Conservation (phyloP, 2,329 filamentous ascomycete genomes). For the Aspergillus pseudoterreus region DNA sequence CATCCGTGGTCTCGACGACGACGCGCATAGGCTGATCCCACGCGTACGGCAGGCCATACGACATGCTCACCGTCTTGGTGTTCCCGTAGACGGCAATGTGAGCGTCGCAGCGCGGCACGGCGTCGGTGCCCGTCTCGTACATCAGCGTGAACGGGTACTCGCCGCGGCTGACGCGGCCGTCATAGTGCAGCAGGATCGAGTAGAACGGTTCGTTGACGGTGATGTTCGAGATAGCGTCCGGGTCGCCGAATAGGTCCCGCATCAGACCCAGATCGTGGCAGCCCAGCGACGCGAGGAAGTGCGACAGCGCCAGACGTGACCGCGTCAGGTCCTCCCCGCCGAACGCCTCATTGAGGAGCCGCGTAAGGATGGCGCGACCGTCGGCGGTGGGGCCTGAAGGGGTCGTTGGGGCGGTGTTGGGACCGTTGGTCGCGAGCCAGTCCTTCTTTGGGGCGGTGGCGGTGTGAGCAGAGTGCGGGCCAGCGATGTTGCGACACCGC, state of each 20-base stretch:
- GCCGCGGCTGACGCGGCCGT: slow-evolving; percentile 10
- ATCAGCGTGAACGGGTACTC: slow-evolving; percentile 47
- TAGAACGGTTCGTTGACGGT: slow-evolving; percentile 43
- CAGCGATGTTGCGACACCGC: slow-evolving; percentile 50
- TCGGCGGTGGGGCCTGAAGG: not conserved
- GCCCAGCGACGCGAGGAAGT: slow-evolving; percentile 48
- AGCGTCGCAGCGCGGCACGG: slow-evolving; percentile 44
- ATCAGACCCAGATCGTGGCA: slow-evolving; percentile 54
- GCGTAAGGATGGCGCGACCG: not conserved
- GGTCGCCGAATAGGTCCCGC: slow-evolving; percentile 52
- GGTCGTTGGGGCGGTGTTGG: not conserved
- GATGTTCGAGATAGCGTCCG: slow-evolving; percentile 44
- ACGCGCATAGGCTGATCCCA: slow-evolving; percentile 53
- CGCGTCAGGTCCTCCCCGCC: slow-evolving; percentile 24
- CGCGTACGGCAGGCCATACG: slow-evolving; percentile 58
- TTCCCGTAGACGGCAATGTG: slow-evolving; percentile 47
- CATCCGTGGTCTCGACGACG: slow-evolving; percentile 30
- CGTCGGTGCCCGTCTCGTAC: slow-evolving; percentile 56
- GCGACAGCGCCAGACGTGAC: slow-evolving; percentile 32
- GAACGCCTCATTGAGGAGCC: slow-evolving; percentile 26
- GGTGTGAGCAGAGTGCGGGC: slow-evolving; percentile 44
- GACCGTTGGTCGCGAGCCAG: not conserved
- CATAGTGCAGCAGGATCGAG: slow-evolving; percentile 34
- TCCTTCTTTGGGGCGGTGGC: slow-evolving; percentile 10
- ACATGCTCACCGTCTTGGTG: slow-evolving; percentile 52